Evolutionary conservation across 805 yeast species (phyloP).

Genomic region (Candida boidinii): DNA sequence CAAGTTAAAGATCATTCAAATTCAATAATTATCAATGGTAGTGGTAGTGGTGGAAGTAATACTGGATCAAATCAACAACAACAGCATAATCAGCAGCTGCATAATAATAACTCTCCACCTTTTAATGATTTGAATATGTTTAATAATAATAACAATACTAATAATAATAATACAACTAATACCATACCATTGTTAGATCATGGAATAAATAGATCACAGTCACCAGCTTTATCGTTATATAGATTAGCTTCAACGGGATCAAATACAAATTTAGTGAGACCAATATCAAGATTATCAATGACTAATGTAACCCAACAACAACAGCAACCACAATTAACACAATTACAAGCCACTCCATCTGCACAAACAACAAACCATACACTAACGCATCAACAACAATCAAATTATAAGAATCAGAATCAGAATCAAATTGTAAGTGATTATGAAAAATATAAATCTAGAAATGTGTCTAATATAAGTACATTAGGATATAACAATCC

Average conservation of each 20-base stretch:
- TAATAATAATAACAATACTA: not conserved
- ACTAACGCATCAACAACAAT: not conserved
- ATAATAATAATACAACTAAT: no score
- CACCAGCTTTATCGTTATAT: conserved; percentile 26
- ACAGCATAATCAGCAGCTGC: not conserved
- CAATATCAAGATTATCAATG: conserved; percentile 20
- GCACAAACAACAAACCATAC: not conserved
- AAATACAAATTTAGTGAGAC: conserved; percentile 18
- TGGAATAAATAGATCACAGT: conserved; percentile 14
- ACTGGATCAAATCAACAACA: not conserved
- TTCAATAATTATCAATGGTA: no score
- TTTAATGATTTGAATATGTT: not conserved
- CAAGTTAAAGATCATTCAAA: conserved; percentile 33
- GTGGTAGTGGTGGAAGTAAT: no score
- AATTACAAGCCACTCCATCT: not conserved
- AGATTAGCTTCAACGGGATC: conserved; percentile 23
- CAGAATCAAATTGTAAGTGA: not conserved
- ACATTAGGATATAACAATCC: not conserved
- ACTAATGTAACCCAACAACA: conserved; percentile 8
- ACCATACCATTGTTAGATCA: no score
- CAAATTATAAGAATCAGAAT: not conserved
- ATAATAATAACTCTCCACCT: not conserved
- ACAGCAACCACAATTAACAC: no score
- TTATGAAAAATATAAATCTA: not conserved
- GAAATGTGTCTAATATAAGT: not conserved